Percentiles rank a stretch among this genome's conserved stretches.
Conservation (phyloP, 495 filamentous ascomycete genomes). For the Rhizodiscina lignyota region DNA sequence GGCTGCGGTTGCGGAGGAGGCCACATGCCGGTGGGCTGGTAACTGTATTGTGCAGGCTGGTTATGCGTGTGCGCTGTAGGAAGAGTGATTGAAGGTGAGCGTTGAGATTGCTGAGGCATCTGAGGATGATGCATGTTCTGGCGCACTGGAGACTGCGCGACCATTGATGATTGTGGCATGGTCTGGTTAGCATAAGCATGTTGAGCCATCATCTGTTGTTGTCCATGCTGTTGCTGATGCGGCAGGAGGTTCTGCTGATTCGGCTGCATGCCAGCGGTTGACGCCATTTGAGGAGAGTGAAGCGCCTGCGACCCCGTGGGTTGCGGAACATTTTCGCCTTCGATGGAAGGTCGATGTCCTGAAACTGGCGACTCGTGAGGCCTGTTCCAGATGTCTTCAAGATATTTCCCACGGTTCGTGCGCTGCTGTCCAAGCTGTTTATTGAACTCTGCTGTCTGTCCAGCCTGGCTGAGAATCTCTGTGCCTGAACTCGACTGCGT, state of each 20-base stretch:
- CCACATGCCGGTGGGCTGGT: constrained; percentile 33
- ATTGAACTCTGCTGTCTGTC: constrained; percentile 81
- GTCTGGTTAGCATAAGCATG: constrained; percentile 29
- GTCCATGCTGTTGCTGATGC: constrained; percentile 16
- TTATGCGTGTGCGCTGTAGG: constrained; percentile 9
- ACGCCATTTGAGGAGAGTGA: constrained; percentile 23
- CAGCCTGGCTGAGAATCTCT: constrained; percentile 79
- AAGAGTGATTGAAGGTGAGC: constrained; percentile 17
- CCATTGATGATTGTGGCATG: constrained; percentile 32
- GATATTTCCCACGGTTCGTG: constrained; percentile 53
- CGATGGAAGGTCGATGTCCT: constrained; percentile 5
- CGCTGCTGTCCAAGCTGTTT: constrained; percentile 61
- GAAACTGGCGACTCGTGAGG: constrained; percentile 42
- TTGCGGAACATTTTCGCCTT: constrained; percentile 6
- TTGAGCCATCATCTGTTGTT: constrained; percentile 38
- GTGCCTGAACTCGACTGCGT: constrained; percentile 58
- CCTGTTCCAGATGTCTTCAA: constrained; percentile 61
- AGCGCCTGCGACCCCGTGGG: constrained; percentile 11
- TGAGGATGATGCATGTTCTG: constrained; percentile 24
- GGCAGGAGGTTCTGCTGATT: constrained; percentile 8
- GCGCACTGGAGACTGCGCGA: constrained; percentile 31
- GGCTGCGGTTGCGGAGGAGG: constrained; percentile 35
- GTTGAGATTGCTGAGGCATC: constrained; percentile 26
- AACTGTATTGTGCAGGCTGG: constrained; percentile 26
- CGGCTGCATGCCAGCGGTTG: constrained; percentile 24